Evolutionary conservation across 2,329 filamentous ascomycete genomes (phyloP).

Genomic region (Aureobasidium melanogenum): DNA sequence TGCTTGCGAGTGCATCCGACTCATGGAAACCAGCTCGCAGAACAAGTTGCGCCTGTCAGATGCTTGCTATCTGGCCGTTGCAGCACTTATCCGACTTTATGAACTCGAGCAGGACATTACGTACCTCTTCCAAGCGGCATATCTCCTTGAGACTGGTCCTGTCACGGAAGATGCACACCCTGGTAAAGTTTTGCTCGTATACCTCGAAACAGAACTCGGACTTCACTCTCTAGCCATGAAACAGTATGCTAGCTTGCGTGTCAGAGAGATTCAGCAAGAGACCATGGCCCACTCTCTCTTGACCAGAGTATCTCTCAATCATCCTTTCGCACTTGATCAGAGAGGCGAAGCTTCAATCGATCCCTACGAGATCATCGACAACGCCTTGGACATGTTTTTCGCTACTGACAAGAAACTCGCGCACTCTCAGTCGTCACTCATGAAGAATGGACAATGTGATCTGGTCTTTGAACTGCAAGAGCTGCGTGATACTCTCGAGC

Average conservation of each 20-base stretch:
- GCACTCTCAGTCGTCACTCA: constrained; percentile 22
- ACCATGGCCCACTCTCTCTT: constrained; percentile 27
- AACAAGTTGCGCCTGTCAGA: constrained; percentile 20
- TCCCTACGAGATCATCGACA: constrained; percentile 21
- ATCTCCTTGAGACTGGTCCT: constrained; percentile 20
- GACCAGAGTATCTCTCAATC: constrained; percentile 23
- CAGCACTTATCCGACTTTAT: constrained; percentile 23
- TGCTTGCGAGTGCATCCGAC: constrained; percentile 18
- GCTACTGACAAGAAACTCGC: constrained; percentile 26
- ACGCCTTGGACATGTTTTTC: constrained; percentile 23
- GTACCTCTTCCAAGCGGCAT: constrained; percentile 24
- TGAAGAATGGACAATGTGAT: constrained; percentile 25
- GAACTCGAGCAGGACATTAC: constrained; percentile 14
- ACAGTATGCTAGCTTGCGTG: constrained; percentile 23
- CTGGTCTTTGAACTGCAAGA: constrained; percentile 29
- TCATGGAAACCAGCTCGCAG: constrained; percentile 17
- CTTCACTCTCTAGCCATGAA: constrained; percentile 24
- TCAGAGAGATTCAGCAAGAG: constrained; percentile 30
- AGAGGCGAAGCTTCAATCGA: constrained; percentile 16
- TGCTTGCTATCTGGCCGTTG: constrained; percentile 25
- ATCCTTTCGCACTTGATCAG: constrained; percentile 18
- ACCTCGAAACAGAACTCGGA: constrained; percentile 26
- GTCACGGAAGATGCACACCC: constrained; percentile 19
- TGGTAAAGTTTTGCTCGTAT: constrained; percentile 26
- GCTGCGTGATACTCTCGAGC: constrained; percentile 22